Percentiles rank a stretch among this genome's conserved stretches.
Conservation (phyloP, 495 filamentous ascomycete genomes). For the Penicillium paxilli region DNA sequence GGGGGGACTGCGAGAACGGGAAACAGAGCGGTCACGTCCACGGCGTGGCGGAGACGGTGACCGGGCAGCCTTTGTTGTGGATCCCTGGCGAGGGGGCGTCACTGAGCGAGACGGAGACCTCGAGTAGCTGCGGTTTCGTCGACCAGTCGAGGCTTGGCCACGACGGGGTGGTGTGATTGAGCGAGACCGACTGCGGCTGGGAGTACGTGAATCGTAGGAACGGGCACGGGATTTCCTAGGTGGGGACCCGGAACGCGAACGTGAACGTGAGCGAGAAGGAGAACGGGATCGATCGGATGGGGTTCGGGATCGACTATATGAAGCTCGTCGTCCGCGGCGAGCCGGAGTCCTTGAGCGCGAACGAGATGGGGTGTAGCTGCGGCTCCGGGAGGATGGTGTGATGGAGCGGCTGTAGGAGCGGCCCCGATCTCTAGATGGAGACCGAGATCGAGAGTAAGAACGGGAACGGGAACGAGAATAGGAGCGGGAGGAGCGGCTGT, state of each 20-base stretch:
- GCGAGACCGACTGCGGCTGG: conserved; percentile 4
- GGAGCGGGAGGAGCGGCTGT: conserved; percentile 35
- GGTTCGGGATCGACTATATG: conserved; percentile 30
- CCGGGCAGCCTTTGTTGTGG: conserved; percentile 18
- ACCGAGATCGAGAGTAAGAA: conserved; percentile 44
- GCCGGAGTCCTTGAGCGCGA: conserved; percentile 34
- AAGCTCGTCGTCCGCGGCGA: conserved; percentile 33
- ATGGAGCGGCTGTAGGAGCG: conserved; percentile 42
- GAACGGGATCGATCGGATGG: conserved; percentile 14
- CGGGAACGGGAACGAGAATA: conserved; percentile 32
- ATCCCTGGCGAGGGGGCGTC: conserved; percentile 31
- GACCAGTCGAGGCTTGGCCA: conserved; percentile 27
- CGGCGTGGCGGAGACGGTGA: conserved; percentile 31
- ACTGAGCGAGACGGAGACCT: conserved; percentile 37
- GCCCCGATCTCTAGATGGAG: conserved; percentile 33
- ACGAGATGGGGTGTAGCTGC: conserved; percentile 38
- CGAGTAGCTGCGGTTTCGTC: conserved; percentile 26
- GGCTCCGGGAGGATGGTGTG: conserved; percentile 38
- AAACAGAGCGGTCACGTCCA: conserved; percentile 18
- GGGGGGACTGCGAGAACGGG: conserved; percentile 30
- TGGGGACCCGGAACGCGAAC: conserved; percentile 17
- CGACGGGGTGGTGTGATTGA: conserved; percentile 32
- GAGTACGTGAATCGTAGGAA: background rate
- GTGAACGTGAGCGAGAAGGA: conserved; percentile 5
- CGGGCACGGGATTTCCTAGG: background rate